These are phyloP conservation scores for Aspergillus sclerotioniger DNA, from an alignment of 495 filamentous ascomycete genomes.

Conservation along the genomic window DNA sequence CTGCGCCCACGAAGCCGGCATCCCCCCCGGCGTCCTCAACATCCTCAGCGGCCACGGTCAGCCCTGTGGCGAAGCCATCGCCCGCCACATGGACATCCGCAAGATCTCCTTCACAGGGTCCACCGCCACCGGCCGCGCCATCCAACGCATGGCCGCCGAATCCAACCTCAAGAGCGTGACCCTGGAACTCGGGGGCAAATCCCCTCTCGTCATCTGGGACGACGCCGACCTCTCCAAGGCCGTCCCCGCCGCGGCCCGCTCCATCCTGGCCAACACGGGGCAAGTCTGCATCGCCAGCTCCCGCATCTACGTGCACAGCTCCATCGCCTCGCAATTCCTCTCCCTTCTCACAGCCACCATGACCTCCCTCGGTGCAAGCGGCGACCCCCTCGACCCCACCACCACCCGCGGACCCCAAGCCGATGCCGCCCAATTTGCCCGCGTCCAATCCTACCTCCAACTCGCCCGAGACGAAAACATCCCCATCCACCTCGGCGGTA, in stretches of 20 bases:
- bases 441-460: slow-evolving; percentile 14
- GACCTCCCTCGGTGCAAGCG: not conserved
- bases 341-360: not conserved
- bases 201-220: slow-evolving; percentile 37
- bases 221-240: slow-evolving; percentile 28
- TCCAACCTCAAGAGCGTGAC: slow-evolving; percentile 45
- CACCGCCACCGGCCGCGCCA: slow-evolving; percentile 20
- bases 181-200: slow-evolving; percentile 43
- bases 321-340: slow-evolving; percentile 5
- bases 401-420: not conserved
- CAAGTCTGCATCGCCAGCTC: slow-evolving; percentile 52
- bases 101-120: slow-evolving; percentile 26
- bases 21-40: slow-evolving; percentile 23
- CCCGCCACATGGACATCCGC: slow-evolving; percentile 14
- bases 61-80: slow-evolving; percentile 15
- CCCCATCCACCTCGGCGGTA: slow-evolving; percentile 14
- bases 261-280: slow-evolving; percentile 32
- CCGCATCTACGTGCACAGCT: slow-evolving; percentile 50
- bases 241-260: slow-evolving; percentile 15
- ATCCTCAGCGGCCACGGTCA: slow-evolving; percentile 18
- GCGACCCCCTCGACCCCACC: not conserved
- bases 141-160: slow-evolving; percentile 29
- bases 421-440: not conserved
- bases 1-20: slow-evolving; percentile 17
- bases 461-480: slow-evolving; percentile 14